Base-by-base conservation (phyloP, 306 rosid species). In the Malus sieversii region DNA sequence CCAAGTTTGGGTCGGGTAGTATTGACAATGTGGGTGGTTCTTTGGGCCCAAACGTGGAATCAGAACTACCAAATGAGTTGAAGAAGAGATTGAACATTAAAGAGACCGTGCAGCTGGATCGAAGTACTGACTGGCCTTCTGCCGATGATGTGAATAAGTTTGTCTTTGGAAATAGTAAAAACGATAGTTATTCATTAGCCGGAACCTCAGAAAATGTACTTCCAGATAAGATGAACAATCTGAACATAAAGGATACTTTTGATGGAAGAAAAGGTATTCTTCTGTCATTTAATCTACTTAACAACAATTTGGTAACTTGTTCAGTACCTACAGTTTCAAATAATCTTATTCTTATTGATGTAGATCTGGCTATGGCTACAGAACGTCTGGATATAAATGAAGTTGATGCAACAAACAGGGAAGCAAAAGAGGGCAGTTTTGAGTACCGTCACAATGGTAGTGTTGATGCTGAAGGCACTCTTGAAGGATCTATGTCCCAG, bases 401-500 rank as follows among this genome's bases (percentile, higher is more conserved):
- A 77, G 75, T 74, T 48, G 74, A 85, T 72, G 84, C 58, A 57
- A 68, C 45, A 51, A 13, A 73, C 60, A 55, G 52, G 74, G 87
- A 73, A 70, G 75, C 84, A 46, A 82, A 84, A 68, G 82, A 46
- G 12, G 84, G 58, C 66, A 75, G 38, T 44, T 76, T 79, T 45
- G 89, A 82, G 44, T 40, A 38, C 61, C 76, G 9, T 66, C 52
- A 74, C 16, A 57, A 65, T 83, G 79, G 73, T 71, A 72, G 63
- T 80, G 66, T 73, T 80, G 69, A 78, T 71, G 82, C 79, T 75
- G 88, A 85, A 75, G 87, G 79, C 69, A 65, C 70, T 22, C 71
- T 68, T 48, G 91, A 87, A 45, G 95, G 84, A 62, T 88, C 88
- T 62, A 68, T 85, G 84, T 88, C 91, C 55, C 92, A 75, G 85